Conservation (phyloP, 2,329 filamentous ascomycete genomes). For the Aspergillus nomiae region DNA sequence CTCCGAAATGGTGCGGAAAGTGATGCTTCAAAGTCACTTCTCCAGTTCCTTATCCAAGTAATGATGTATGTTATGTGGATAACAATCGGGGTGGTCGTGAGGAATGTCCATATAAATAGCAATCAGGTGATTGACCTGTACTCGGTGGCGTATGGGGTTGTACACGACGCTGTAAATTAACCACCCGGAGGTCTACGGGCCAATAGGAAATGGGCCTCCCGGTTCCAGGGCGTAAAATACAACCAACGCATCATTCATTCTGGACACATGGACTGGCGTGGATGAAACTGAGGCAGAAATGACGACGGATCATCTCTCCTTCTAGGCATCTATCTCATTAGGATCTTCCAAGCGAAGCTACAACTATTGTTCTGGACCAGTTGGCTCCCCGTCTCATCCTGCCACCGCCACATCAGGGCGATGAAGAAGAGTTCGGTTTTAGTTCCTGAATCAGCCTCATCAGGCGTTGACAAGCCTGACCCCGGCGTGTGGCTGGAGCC, state of each 20-base stretch:
- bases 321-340: neutral
- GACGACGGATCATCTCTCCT: neutral
- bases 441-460: conserved; percentile 7
- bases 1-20: neutral
- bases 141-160: neutral
- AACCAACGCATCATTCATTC: neutral
- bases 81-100: neutral
- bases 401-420: conserved; percentile 5
- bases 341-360: neutral
- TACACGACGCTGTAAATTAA: neutral
- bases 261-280: neutral
- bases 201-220: neutral
- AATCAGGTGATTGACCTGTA: conserved; percentile 1
- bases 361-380: neutral
- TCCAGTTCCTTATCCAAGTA: neutral
- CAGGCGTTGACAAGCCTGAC: neutral
- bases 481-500: conserved; percentile 10
- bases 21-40: neutral
- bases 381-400: neutral
- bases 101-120: conserved; percentile 2
- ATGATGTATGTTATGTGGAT: neutral
- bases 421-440: neutral
- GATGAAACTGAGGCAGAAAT: conserved; percentile 2
- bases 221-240: conserved; percentile 1
- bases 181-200: neutral